phyloP scores from a whole-genome alignment of 371 early-diverging fungal genomes.

The Encephalitozoon intestinalis region DNA sequence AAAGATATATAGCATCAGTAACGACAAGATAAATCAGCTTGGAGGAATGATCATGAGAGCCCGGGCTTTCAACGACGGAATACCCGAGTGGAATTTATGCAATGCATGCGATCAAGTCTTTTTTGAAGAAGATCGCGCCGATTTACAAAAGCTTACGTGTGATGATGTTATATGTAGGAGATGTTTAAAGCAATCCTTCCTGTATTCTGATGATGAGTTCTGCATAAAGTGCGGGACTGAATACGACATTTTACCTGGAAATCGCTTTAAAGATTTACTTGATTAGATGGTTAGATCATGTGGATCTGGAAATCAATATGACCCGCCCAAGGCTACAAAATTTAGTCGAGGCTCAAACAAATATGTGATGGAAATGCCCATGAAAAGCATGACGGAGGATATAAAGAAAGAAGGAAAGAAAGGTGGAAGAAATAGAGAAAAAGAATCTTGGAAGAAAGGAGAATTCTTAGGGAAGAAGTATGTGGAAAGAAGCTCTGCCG shows the following conservation, averaged over 20 bases:
- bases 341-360: not conserved
- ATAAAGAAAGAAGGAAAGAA: not conserved
- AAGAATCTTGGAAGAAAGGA: not conserved
- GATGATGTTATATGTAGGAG: not conserved
- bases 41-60: not conserved
- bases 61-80: not conserved
- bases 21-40: not conserved
- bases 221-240: not conserved
- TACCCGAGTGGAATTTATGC: not conserved
- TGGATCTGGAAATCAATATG: not conserved
- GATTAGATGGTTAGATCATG: not conserved
- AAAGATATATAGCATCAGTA: not conserved
- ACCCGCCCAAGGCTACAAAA: not conserved
- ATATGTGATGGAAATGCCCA: not conserved
- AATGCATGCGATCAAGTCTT: not conserved
- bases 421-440: not conserved
- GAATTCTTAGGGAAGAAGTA: no score
- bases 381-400: not conserved
- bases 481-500: not conserved
- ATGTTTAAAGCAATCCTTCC: not conserved
- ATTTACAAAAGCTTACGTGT: not conserved
- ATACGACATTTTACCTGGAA: not conserved
- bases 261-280: not conserved
- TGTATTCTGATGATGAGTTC: not conserved
- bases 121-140: not conserved